Base-by-base conservation (phyloP, 1,139 yeast species). In the Geotrichum restrictum region DNA sequence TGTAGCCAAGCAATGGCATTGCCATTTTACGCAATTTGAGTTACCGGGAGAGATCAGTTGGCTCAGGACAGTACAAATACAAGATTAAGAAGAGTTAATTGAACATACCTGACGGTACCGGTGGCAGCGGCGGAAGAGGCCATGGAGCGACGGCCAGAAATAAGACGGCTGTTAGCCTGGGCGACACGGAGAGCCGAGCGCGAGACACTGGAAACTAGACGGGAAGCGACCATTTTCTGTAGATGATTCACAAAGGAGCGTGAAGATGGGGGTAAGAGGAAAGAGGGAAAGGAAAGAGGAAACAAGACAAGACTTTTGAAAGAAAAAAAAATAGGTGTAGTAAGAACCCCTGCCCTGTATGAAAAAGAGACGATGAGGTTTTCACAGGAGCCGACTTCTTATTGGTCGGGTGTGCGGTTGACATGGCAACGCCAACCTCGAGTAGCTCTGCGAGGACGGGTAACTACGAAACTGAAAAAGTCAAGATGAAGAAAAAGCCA, bases 141-240 rank as follows among this genome's bases (percentile, higher is more conserved):
- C 76, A 86, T 77, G 72, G 88, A 82, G 78, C 95, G 88, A 75
- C 77, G 74, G 55, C 60, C 56, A 58, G 62, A 61, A 74, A 83
- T 81, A 74, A 81, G 76, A 60, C 74, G 69, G 67, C 68, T 65
- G 78, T 83, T 83, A 73, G 89, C 88, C 81, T 83, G 85, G 69
- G 93, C 94, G 69, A 93, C 93, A 75, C 83, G 82, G 76, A 85
- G 81, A 70, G 96, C 95, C 74, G 86, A 80, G 79, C 91, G 89
- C 69, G 95, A 82, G 70, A 88, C 77, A 74, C 88, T 80, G 79
- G 89, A 85, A 77, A 86, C 83, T 77, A 88, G 83, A 83, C 95
- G 88, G 76, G 96, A 93, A 75, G 84, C 69, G 62, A 68, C 71
- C 72, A 69, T 69, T 59, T 59, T 64, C 58, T 52, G 49, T 33